A percentile compares a stretch with the other conserved stretches of the same genome.
Conservation (phyloP, 345 rosid species). For the Hirschfeldia incana region DNA sequence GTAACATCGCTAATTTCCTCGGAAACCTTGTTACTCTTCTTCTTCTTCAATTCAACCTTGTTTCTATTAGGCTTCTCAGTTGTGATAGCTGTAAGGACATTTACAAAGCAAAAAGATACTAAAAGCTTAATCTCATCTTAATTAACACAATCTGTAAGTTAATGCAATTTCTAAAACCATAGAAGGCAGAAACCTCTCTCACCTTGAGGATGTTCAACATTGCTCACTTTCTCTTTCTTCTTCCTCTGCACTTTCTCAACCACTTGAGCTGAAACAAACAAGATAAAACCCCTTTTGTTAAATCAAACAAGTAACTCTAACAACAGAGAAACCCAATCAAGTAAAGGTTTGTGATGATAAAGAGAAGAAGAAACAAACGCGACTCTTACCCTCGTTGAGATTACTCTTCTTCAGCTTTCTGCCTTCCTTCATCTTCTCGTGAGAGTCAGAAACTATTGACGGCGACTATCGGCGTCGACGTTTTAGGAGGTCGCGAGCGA, state of each 20-base stretch:
- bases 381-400: conserved; percentile 6
- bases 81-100: conserved; percentile 15
- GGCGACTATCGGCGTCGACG: conserved; percentile 24
- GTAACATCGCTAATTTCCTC: background rate
- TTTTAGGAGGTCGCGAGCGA: conserved; percentile 15
- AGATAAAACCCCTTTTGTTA: background rate
- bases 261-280: background rate
- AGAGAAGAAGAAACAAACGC: background rate
- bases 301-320: background rate
- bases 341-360: background rate
- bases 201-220: conserved; percentile 28
- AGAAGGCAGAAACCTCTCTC: too few species aligned
- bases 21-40: conserved; percentile 2
- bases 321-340: background rate
- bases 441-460: background rate
- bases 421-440: conserved; percentile 28
- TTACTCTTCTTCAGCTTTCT: conserved; percentile 17
- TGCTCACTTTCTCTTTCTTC: conserved; percentile 23
- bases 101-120: background rate
- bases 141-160: background rate
- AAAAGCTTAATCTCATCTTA: conserved; percentile 10
- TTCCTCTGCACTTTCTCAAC: conserved; percentile 27
- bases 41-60: conserved; percentile 22
- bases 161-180: too few species aligned
- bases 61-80: conserved; percentile 28